Evolutionary conservation across 2,329 filamentous ascomycete genomes (phyloP).

Genomic region (Paracamarosporium sp.): DNA sequence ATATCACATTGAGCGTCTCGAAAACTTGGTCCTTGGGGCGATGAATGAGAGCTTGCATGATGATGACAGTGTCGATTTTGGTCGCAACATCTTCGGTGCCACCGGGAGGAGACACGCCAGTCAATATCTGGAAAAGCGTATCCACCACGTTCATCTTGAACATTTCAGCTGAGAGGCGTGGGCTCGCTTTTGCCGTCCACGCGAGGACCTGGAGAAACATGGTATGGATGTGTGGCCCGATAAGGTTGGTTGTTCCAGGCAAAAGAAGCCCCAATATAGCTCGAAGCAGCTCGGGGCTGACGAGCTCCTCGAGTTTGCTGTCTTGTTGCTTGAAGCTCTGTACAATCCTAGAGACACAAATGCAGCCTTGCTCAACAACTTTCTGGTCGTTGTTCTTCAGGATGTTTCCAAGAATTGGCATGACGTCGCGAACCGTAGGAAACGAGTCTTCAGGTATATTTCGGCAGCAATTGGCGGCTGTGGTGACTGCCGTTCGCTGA

Average conservation of each 20-base stretch:
- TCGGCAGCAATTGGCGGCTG: conserved; percentile 96
- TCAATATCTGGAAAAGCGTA: conserved; percentile 95
- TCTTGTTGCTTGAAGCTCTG: conserved; percentile 95
- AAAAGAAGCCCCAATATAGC: conserved; percentile 86
- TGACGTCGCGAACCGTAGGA: conserved; percentile 87
- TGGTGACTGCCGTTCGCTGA: conserved; percentile 94
- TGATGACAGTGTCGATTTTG: conserved; percentile 93
- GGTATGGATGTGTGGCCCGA: conserved; percentile 92
- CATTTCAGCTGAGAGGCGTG: conserved; percentile 83
- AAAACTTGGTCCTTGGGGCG: conserved; percentile 94
- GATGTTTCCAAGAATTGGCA: conserved; percentile 93
- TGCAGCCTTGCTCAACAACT: conserved; percentile 93
- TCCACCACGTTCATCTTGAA: conserved; percentile 98
- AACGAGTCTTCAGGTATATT: conserved; percentile 97
- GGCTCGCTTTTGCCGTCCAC: conserved; percentile 88
- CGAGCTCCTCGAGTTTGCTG: conserved; percentile 87
- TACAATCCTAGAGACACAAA: conserved; percentile 94
- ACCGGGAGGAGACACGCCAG: conserved; percentile 88
- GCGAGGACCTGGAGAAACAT: conserved; percentile 92
- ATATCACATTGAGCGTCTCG: conserved; percentile 96
- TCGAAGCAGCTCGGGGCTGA: conserved; percentile 84
- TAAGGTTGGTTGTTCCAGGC: conserved; percentile 93
- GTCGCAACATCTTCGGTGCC: conserved; percentile 78
- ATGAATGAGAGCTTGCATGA: conserved; percentile 98
- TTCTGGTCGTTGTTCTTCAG: conserved; percentile 92